These are phyloP conservation scores for Chlorella sp. DNA, from an alignment of 139 green algal genomes.

Conservation along the genomic window DNA sequence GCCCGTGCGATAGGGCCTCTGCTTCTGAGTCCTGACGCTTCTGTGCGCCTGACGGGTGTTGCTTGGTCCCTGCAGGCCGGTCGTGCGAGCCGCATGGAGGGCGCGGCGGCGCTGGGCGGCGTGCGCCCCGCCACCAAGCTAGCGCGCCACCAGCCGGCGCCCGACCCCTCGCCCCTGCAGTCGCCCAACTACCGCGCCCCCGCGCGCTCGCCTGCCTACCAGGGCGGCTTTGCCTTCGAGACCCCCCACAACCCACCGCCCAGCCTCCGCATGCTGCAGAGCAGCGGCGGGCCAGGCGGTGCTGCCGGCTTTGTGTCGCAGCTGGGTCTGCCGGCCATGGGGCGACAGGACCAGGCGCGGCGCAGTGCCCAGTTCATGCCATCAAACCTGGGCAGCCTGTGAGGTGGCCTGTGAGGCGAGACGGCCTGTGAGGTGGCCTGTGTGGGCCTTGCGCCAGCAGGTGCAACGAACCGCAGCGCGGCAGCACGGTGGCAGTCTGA, in stretches of 20 bases:
- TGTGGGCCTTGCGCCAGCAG: no score
- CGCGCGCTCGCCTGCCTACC: not conserved
- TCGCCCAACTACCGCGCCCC: not conserved
- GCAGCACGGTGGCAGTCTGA: no score
- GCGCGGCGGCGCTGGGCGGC: not conserved
- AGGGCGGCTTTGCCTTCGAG: slow-evolving; percentile 1
- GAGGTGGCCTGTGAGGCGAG: no score
- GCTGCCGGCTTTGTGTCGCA: not conserved
- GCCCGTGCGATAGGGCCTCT: no score
- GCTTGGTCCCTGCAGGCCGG: no score
- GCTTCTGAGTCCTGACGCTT: no score
- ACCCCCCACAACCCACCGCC: not conserved
- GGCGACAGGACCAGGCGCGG: no score
- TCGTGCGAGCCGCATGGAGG: slow-evolving; percentile 4
- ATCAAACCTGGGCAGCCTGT: no score
- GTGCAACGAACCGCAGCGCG: no score
- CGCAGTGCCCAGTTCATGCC: no score
- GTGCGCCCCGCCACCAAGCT: slow-evolving; percentile 1
- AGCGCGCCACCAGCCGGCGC: not conserved
- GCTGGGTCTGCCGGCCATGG: not conserved
- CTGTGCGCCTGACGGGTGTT: no score
- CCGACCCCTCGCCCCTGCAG: slow-evolving; percentile 15
- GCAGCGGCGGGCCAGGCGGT: not conserved
- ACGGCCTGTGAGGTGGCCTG: no score
- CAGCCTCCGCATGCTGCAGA: not conserved